Conservation (phyloP, 805 yeast species). For the Saccharomycopsis lassenensis region DNA sequence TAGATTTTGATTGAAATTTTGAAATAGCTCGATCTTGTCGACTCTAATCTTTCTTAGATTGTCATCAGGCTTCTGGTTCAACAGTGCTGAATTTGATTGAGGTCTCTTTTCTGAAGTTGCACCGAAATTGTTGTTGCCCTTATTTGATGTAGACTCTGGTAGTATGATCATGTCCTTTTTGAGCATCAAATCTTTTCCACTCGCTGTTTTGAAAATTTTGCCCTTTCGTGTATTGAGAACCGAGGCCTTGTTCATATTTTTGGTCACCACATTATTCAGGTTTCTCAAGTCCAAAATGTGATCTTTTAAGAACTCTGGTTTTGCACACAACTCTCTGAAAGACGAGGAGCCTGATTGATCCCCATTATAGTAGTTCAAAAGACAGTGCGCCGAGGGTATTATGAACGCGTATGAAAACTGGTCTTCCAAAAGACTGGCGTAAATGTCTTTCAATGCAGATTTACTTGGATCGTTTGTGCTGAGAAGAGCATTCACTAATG, state of each 20-base stretch:
- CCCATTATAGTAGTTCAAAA: slow-evolving; percentile 11
- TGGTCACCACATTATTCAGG: slow-evolving; percentile 4
- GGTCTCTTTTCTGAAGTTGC: no score
- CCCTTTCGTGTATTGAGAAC: slow-evolving; percentile 13
- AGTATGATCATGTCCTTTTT: slow-evolving; percentile 9
- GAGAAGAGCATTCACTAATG: slow-evolving; percentile 14
- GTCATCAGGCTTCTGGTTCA: no score
- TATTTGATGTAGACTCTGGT: no score
- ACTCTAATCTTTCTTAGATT: slow-evolving; percentile 30
- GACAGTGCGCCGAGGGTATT: slow-evolving; percentile 12
- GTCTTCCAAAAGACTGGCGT: slow-evolving; percentile 6
- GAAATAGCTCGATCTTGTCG: slow-evolving; percentile 34
- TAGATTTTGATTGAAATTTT: slow-evolving; percentile 48
- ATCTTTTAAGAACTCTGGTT: slow-evolving; percentile 15
- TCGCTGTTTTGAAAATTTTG: slow-evolving; percentile 5
- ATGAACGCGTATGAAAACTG: slow-evolving; percentile 16
- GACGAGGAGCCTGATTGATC: slow-evolving; percentile 1
- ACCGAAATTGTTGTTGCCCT: no score
- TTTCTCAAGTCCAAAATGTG: slow-evolving; percentile 13
- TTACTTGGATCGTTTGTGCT: slow-evolving; percentile 15
- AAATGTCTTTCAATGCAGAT: slow-evolving; percentile 14
- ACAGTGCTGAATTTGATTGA: no score
- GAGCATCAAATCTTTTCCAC: slow-evolving; percentile 7
- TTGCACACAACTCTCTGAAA: slow-evolving; percentile 11
- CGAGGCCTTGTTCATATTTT: slow-evolving; percentile 9